These are phyloP conservation scores for Trichoderma asperellum DNA, from an alignment of 2,329 filamentous ascomycete genomes.

Conservation along the genomic window DNA sequence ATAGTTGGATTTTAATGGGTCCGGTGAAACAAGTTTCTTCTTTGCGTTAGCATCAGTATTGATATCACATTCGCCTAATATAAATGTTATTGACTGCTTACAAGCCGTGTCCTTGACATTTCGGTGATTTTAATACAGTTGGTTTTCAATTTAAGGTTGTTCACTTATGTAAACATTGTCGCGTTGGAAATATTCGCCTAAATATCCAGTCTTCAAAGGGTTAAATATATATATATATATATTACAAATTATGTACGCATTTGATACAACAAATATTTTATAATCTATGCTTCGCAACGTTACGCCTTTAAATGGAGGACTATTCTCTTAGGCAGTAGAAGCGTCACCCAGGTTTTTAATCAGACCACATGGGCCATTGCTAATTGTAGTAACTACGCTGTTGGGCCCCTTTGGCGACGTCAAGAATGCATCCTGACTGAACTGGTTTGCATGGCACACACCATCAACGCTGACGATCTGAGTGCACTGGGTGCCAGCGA, in stretches of 20 bases:
- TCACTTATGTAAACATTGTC: neutral
- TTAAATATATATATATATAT: too few relatives aligned
- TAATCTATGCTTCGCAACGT: neutral
- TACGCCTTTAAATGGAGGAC: too few relatives aligned
- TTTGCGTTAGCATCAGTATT: neutral
- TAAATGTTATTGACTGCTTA: neutral
- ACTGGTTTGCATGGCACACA: slow-evolving; percentile 19
- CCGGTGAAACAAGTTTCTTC: too few relatives aligned
- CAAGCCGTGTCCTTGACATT: neutral
- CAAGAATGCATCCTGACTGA: too few relatives aligned
- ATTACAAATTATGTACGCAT: too few relatives aligned
- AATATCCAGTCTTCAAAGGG: neutral
- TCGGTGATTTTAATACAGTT: neutral
- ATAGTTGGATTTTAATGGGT: neutral
- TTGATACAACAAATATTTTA: neutral
- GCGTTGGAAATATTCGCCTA: neutral
- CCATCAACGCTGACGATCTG: neutral
- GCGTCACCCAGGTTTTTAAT: too few relatives aligned
- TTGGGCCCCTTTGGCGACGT: too few relatives aligned
- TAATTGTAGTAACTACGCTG: neutral
- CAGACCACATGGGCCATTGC: slow-evolving; percentile 18
- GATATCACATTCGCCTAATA: neutral
- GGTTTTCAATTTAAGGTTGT: neutral
- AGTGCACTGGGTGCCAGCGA: slow-evolving; percentile 35
- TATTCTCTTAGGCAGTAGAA: too few relatives aligned